A percentile compares a stretch with the other conserved stretches of the same genome.
phyloP scores from a whole-genome alignment of 2,329 filamentous ascomycete genomes.

The Fusarium solani-melongenae region DNA sequence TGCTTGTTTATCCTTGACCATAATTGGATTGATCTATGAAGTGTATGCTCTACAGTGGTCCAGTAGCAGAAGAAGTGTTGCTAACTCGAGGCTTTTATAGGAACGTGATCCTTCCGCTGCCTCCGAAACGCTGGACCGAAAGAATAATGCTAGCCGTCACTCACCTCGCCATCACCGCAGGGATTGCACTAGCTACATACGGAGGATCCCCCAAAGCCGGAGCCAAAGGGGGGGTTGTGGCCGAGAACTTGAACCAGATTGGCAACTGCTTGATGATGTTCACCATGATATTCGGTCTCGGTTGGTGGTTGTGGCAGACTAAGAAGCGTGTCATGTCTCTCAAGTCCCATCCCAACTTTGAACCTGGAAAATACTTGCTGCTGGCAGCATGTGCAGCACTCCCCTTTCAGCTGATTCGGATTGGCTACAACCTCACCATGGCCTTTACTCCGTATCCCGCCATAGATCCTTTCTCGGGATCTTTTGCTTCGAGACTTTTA shows the following conservation, averaged over 20 bases:
- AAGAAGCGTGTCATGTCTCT: constrained; percentile 1
- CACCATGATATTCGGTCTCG: background rate
- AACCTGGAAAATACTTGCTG: constrained; percentile 4
- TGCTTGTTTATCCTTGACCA: constrained; percentile 39
- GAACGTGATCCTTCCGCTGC: background rate
- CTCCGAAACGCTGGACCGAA: constrained; percentile 5
- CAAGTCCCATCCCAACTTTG: constrained; percentile 9
- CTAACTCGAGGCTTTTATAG: background rate
- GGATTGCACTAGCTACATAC: constrained; percentile 24
- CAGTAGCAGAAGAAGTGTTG: background rate
- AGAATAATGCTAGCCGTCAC: constrained; percentile 13
- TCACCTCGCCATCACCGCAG: constrained; percentile 17
- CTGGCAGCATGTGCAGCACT: constrained; percentile 2
- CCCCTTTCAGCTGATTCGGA: constrained; percentile 12
- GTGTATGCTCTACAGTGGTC: constrained; percentile 23
- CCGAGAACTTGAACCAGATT: background rate
- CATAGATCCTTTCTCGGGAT: background rate
- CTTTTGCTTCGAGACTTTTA: background rate
- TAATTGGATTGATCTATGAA: constrained; percentile 45
- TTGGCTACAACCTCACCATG: constrained; percentile 17
- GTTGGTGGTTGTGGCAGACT: background rate
- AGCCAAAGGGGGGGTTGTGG: background rate
- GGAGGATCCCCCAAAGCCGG: background rate
- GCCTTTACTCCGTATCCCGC: background rate
- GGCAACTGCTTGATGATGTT: background rate